A percentile compares a stretch with the other conserved stretches of the same genome.
phyloP scores from a whole-genome alignment of 768 basidiomycete species.

The Kwoniella bestiolae region DNA sequence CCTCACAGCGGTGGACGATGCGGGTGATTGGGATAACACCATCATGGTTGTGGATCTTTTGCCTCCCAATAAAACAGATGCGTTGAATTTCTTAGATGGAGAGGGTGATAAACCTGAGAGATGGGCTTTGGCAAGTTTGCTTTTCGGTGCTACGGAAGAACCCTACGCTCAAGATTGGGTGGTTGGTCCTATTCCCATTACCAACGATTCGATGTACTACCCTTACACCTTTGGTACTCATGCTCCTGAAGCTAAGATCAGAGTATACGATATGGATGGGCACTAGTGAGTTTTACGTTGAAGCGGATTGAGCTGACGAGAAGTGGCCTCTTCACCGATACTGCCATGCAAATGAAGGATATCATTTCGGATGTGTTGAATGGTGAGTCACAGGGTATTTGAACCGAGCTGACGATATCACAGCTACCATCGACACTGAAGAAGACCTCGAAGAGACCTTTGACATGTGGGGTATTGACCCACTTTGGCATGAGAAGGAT shows the following conservation, averaged over 20 bases:
- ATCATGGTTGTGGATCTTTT: constrained; percentile 34
- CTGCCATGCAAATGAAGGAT: constrained; percentile 41
- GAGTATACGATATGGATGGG: constrained; percentile 44
- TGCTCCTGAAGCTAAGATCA: constrained; percentile 27
- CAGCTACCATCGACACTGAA: constrained; percentile 22
- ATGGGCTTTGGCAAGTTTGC: constrained; percentile 37
- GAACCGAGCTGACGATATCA: neutral
- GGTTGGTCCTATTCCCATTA: constrained; percentile 35
- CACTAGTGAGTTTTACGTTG: constrained; percentile 10
- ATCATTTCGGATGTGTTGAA: constrained; percentile 46
- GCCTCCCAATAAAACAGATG: constrained; percentile 34
- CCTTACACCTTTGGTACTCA: constrained; percentile 48
- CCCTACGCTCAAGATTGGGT: constrained; percentile 40
- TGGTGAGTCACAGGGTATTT: neutral
- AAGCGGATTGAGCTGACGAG: neutral
- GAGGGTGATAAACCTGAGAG: constrained; percentile 27
- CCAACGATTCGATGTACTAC: constrained; percentile 65
- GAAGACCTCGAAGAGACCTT: constrained; percentile 26
- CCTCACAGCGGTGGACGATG: constrained; percentile 33
- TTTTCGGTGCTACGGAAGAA: constrained; percentile 36
- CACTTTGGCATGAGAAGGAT: constrained; percentile 47
- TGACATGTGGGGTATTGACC: constrained; percentile 49
- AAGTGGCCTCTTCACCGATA: constrained; percentile 13
- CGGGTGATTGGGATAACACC: constrained; percentile 26
- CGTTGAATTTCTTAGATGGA: constrained; percentile 32